Evolutionary conservation across 148 eudicot genomes (phyloP).

Genomic region (Rhododendron griersonianum): DNA sequence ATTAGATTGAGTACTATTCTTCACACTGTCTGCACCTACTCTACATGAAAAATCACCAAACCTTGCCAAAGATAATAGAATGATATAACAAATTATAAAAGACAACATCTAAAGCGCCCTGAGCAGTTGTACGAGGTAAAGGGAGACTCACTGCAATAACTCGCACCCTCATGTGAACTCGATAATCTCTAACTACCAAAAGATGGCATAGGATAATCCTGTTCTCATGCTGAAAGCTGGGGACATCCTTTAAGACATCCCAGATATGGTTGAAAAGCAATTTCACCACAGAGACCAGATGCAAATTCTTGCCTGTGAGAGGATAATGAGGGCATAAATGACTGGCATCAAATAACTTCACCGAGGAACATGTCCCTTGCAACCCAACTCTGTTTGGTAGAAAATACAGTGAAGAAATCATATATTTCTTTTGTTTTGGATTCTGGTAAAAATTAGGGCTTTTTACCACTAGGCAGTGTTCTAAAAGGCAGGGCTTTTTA

Average conservation of each 20-base stretch:
- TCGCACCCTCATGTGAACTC: constrained; percentile 70
- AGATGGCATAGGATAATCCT: constrained; percentile 70
- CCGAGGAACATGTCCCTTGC: neutral
- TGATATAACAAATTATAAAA: neutral
- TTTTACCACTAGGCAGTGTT: too few relatives aligned
- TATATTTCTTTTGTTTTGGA: neutral
- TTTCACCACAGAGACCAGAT: constrained; percentile 63
- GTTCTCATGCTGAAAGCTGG: neutral
- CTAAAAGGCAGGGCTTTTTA: too few relatives aligned
- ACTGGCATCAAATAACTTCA: neutral
- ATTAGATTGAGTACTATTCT: constrained; percentile 36
- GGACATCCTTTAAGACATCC: constrained; percentile 54
- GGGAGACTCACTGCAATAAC: constrained; percentile 67
- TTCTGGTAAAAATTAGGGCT: neutral
- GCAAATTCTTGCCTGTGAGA: constrained; percentile 49
- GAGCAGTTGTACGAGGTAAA: neutral
- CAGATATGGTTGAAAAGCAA: constrained; percentile 67
- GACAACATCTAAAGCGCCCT: neutral
- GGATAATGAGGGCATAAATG: constrained; percentile 6
- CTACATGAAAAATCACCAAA: constrained; percentile 63
- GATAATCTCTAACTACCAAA: constrained; percentile 55
- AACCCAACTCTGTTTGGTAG: neutral
- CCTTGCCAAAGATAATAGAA: constrained; percentile 33
- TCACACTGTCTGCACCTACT: constrained; percentile 57
- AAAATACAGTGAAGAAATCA: neutral